A percentile compares a stretch with the other conserved stretches of the same genome.
phyloP scores from a whole-genome alignment of 495 filamentous ascomycete genomes.

The Hyaloscypha variabilis region DNA sequence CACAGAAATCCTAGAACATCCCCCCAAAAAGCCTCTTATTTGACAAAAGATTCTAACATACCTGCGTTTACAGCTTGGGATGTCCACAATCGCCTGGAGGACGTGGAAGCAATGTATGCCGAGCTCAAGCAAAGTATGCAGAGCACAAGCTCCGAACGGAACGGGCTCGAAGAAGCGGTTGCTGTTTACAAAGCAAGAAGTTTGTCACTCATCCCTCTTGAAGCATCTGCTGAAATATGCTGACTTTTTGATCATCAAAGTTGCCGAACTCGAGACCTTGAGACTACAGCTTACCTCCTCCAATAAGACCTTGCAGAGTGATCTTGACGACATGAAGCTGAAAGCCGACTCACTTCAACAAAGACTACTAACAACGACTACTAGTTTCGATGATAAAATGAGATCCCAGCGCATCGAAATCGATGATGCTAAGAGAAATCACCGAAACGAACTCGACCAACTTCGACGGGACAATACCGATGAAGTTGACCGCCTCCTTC shows the following conservation, averaged over 20 bases:
- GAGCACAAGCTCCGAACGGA: slow-evolving; percentile 60
- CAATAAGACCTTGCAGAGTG: slow-evolving; percentile 35
- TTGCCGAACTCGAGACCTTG: slow-evolving; percentile 65
- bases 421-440: slow-evolving; percentile 38
- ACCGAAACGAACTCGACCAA: slow-evolving; percentile 29
- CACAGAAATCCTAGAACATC: slow-evolving; percentile 30
- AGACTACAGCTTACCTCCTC: slow-evolving; percentile 49
- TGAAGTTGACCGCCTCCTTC: slow-evolving; percentile 28
- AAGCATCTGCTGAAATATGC: neutral
- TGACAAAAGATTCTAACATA: slow-evolving; percentile 73
- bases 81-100: slow-evolving; percentile 53
- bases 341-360: slow-evolving; percentile 45
- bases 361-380: slow-evolving; percentile 39
- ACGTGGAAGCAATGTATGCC: slow-evolving; percentile 65
- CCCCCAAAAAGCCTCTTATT: slow-evolving; percentile 48
- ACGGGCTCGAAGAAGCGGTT: slow-evolving; percentile 67
- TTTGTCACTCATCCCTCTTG: slow-evolving; percentile 46
- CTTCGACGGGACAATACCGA: slow-evolving; percentile 27
- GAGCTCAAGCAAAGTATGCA: slow-evolving; percentile 64
- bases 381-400: slow-evolving; percentile 55
- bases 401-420: slow-evolving; percentile 50
- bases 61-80: slow-evolving; percentile 68
- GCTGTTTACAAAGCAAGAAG: slow-evolving; percentile 72
- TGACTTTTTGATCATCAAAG: slow-evolving; percentile 44
- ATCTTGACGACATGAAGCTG: slow-evolving; percentile 52